Evolutionary conservation across 495 filamentous ascomycete genomes (phyloP).

Genomic region (Glutinoglossum americanum): DNA sequence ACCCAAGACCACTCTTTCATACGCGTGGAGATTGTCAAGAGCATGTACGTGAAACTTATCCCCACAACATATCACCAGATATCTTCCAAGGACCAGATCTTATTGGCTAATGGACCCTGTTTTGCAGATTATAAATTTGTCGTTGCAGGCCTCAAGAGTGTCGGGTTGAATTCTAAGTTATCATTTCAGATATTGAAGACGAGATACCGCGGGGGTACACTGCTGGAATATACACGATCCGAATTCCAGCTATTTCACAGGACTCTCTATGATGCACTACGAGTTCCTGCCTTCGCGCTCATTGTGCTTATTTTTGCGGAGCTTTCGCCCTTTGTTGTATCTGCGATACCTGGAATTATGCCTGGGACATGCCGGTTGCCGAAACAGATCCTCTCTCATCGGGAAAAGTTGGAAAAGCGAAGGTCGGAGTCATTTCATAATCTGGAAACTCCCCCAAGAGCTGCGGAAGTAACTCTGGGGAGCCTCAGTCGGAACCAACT

Average conservation of each 20-base stretch:
- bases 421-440: slow-evolving; percentile 21
- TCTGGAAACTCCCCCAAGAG: slow-evolving; percentile 5
- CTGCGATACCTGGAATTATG: slow-evolving; percentile 30
- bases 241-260: slow-evolving; percentile 47
- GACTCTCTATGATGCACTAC: slow-evolving; percentile 40
- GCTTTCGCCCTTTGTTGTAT: slow-evolving; percentile 48
- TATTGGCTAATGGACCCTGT: neutral
- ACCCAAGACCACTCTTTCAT: no score
- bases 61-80: neutral
- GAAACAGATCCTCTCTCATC: slow-evolving; percentile 37
- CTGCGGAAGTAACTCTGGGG: neutral
- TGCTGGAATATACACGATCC: slow-evolving; percentile 19
- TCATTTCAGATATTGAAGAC: slow-evolving; percentile 25
- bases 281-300: slow-evolving; percentile 55
- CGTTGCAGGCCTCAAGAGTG: slow-evolving; percentile 41
- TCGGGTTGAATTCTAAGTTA: slow-evolving; percentile 32
- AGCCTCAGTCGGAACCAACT: slow-evolving; percentile 4
- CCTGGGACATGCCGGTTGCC: slow-evolving; percentile 70
- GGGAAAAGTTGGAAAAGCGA: slow-evolving; percentile 25
- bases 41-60: neutral
- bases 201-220: neutral
- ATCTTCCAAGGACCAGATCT: neutral
- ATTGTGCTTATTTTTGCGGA: slow-evolving; percentile 62
- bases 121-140: neutral
- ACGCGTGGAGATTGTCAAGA: no score